Base-by-base conservation (phyloP, 192 early-diverging fungal species). In the Coemansia sp. region DNA sequence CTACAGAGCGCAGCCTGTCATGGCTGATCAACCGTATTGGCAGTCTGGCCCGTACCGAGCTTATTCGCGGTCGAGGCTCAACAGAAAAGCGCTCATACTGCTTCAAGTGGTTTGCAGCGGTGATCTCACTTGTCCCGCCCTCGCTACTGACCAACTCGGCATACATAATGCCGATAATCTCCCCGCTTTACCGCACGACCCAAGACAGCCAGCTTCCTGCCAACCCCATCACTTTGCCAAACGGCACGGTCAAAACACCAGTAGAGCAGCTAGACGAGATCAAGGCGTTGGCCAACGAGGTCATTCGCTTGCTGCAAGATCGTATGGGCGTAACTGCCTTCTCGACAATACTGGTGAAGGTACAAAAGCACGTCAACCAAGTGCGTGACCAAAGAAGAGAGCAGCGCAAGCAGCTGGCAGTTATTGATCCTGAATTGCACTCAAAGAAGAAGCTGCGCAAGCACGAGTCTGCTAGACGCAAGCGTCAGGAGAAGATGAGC, bases 51-150 rank as follows among this genome's bases (percentile, higher is more conserved):
- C 65, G 71, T 13, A 72, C 71, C 0, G 77, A 79, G 67, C 45
- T 79, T 3, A 67, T 75, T 23, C 75, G 75, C 42, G 61, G 65
- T 3, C 68, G 63, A 7, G 53, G 59, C 8, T 19, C 53, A 1
- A 57, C 53, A 0, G 44, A 61, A 47, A 69, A 94, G 85, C 81
- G 91, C 43, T 82, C 80, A 20, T 87, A 80, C 46, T 82, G 92
- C n/a, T 97, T 93, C 80, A 86, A 93, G 60, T 93, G 86, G 84
- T 93, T 92, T 79, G 95, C 93, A 26, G 94, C 94, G 9, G 85
- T 95, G 65, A 70, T 81, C 23, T 81, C 81, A 13, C 72, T 83
- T n/a, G 72, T 96, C 10, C 79, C 82, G 2, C 37, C 82, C 10
- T 50, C 73, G 1, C 71, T 87, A 14, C 64, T 89, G 21, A 50